Evolutionary conservation across 495 filamentous ascomycete genomes (phyloP).

Genomic region (Daldinia caldariorum): DNA sequence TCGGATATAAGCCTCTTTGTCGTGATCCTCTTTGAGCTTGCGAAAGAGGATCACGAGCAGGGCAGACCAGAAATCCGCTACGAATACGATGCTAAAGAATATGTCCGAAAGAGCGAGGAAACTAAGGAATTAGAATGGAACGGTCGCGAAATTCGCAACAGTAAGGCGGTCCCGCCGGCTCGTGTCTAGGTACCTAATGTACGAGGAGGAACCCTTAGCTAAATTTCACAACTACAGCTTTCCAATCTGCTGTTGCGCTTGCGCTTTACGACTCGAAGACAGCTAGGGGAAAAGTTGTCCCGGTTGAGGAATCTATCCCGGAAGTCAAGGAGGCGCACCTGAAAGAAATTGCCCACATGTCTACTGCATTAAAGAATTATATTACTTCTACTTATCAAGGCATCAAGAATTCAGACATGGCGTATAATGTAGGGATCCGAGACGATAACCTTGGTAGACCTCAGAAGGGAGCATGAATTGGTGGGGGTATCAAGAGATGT

Average conservation of each 20-base stretch:
- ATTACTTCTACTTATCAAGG: conserved; percentile 22
- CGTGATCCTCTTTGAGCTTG: too few species aligned
- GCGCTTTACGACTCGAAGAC: conserved; percentile 20
- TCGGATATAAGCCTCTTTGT: conserved; percentile 19
- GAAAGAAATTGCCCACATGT: conserved; percentile 21
- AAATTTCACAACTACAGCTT: conserved; percentile 1
- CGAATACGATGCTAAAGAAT: conserved; percentile 24
- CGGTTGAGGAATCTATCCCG: conserved; percentile 14
- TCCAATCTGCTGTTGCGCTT: conserved; percentile 24
- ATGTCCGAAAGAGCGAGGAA: conserved; percentile 14
- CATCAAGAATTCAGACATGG: conserved; percentile 13
- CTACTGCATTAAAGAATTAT: conserved; percentile 21
- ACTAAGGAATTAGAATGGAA: conserved; percentile 21
- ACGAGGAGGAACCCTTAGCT: background rate
- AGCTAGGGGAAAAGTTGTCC: conserved; percentile 11
- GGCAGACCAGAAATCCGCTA: conserved; percentile 18
- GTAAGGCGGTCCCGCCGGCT: background rate
- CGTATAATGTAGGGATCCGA: conserved; percentile 14
- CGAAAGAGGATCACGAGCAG: conserved; percentile 14
- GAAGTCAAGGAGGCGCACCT: conserved; percentile 20
- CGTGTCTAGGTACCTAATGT: background rate
- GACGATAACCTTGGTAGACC: conserved; percentile 13
- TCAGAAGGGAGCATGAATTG: background rate
- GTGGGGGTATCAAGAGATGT: background rate
- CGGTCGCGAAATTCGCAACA: conserved; percentile 22